Evolutionary conservation across 768 basidiomycete genomes (phyloP).

Genomic region (Rossbeevera mucosa): DNA sequence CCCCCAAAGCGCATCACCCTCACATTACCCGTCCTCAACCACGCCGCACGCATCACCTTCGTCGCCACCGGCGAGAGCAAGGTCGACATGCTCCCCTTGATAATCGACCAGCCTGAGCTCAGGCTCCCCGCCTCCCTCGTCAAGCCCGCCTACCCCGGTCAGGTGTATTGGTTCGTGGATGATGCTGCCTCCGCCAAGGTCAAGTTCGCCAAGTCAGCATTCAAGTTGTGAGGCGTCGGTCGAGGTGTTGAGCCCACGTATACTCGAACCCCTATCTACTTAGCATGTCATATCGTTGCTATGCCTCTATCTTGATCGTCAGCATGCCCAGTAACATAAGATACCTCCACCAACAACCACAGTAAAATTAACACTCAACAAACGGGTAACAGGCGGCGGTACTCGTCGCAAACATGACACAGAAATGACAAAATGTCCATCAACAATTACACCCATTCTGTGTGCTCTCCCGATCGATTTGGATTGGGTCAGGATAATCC

Average conservation of each 20-base stretch:
- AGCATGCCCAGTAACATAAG: conserved; percentile 22
- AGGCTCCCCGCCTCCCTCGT: conserved; percentile 83
- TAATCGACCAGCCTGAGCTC: conserved; percentile 77
- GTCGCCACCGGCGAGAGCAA: conserved; percentile 84
- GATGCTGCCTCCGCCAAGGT: conserved; percentile 70
- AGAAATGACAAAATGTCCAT: conserved; percentile 24
- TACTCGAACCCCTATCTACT: conserved; percentile 19
- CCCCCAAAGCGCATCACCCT: conserved; percentile 88
- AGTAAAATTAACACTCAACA: conserved; percentile 35
- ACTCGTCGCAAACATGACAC: conserved; percentile 23
- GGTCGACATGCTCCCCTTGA: conserved; percentile 60
- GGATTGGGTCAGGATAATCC: conserved; percentile 98
- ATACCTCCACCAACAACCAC: conserved; percentile 16
- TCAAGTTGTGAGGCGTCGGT: conserved; percentile 44
- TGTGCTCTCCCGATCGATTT: conserved; percentile 88
- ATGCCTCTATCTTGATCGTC: conserved; percentile 8
- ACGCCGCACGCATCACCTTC: conserved; percentile 83
- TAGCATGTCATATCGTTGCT: conserved; percentile 14
- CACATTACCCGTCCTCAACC: conserved; percentile 88
- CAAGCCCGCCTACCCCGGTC: conserved; percentile 71
- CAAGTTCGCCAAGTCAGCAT: conserved; percentile 49
- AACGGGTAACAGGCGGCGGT: conserved; percentile 30
- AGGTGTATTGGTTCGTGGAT: conserved; percentile 94
- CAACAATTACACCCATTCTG: conserved; percentile 92
- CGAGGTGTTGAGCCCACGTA: conserved; percentile 2